These are phyloP conservation scores for Gnomoniopsis smithogilvyi DNA, from an alignment of 2,329 filamentous ascomycete genomes.

Conservation along the genomic window DNA sequence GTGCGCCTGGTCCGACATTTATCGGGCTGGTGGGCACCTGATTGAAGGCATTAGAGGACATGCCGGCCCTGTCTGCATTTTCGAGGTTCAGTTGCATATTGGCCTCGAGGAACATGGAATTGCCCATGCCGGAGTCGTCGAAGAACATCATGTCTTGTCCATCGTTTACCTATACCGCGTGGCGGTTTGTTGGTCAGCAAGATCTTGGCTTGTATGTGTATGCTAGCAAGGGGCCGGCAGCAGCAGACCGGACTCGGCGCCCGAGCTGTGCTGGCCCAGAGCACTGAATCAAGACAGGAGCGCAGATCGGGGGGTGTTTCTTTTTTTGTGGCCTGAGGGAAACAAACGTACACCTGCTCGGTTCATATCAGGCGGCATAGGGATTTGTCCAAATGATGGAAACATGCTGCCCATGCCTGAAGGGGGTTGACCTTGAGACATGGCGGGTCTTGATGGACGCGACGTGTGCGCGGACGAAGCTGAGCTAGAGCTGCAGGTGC, in stretches of 20 bases:
- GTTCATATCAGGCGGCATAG: constrained; percentile 15
- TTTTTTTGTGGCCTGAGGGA: no score
- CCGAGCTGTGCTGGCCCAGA: no score
- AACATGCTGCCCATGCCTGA: constrained; percentile 19
- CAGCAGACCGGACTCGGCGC: no score
- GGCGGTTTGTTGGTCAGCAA: constrained; percentile 5
- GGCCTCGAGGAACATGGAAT: constrained; percentile 33
- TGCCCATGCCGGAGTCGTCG: constrained; percentile 26
- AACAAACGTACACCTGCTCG: constrained; percentile 14
- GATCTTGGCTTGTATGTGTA: not conserved
- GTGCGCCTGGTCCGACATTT: constrained; percentile 14
- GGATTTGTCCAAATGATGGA: constrained; percentile 14
- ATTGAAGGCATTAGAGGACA: constrained; percentile 26
- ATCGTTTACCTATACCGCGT: constrained; percentile 24
- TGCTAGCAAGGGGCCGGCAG: not conserved
- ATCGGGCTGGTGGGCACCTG: constrained; percentile 15
- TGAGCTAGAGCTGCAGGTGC: not conserved
- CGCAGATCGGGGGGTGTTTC: no score
- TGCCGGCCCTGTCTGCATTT: constrained; percentile 25
- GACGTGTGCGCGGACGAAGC: not conserved
- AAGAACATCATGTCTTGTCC: constrained; percentile 42
- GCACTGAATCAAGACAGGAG: not conserved
- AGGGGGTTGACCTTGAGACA: constrained; percentile 20
- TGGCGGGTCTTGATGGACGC: not conserved
- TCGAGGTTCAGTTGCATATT: constrained; percentile 44